Percentiles rank a stretch among this genome's conserved stretches.
These are phyloP conservation scores for Blechomonas ayalai DNA, from an alignment of 208 protist species.

Conservation along the genomic window DNA sequence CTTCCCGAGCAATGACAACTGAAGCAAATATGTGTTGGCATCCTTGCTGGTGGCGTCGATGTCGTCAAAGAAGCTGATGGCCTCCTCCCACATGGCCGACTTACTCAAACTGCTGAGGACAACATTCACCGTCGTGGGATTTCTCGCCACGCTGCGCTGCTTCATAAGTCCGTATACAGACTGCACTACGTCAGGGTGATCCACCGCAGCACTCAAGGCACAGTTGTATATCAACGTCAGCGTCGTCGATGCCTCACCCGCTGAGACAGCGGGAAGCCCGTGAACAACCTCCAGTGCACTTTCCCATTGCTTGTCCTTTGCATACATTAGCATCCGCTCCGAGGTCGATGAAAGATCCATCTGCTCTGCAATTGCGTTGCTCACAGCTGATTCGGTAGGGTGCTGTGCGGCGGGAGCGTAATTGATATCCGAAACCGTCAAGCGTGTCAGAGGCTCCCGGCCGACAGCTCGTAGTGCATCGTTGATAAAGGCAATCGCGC, in stretches of 20 bases:
- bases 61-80: constrained; percentile 49
- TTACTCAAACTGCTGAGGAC: constrained; percentile 66
- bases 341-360: constrained; percentile 35
- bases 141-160: constrained; percentile 26
- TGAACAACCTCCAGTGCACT: constrained; percentile 46
- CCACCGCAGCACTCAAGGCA: constrained; percentile 65
- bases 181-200: constrained; percentile 41
- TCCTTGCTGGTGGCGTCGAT: constrained; percentile 30
- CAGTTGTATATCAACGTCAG: constrained; percentile 88
- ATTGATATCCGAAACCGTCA: constrained; percentile 34
- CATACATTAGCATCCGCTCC: constrained; percentile 72
- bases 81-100: constrained; percentile 38
- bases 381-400: neutral
- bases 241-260: constrained; percentile 29
- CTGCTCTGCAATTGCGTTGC: neutral
- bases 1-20: constrained; percentile 70
- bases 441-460: constrained; percentile 27
- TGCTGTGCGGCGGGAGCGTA: constrained; percentile 5
- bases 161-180: constrained; percentile 41
- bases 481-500: constrained; percentile 70
- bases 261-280: constrained; percentile 7
- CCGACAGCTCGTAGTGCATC: constrained; percentile 49
- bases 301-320: constrained; percentile 72
- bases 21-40: constrained; percentile 68
- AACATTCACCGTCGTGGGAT: constrained; percentile 78